Percentiles rank a stretch among this genome's conserved stretches.
Conservation (phyloP, 2,329 filamentous ascomycete genomes). For the Rutstroemia sp. region DNA sequence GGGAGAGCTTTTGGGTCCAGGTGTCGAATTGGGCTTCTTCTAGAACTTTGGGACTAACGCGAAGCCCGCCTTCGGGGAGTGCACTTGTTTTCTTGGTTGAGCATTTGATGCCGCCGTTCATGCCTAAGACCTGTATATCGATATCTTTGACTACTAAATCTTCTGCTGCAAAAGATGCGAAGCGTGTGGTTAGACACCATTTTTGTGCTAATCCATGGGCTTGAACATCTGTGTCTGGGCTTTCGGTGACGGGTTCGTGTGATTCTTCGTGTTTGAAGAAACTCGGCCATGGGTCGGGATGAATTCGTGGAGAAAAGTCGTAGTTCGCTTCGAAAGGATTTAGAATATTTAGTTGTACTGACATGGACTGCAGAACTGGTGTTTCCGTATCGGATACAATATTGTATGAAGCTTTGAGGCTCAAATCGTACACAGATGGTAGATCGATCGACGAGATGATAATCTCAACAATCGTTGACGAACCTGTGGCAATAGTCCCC, state of each 20-base stretch:
- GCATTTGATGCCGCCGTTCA: slow-evolving; percentile 57
- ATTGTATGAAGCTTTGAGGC: slow-evolving; percentile 69
- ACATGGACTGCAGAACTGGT: slow-evolving; percentile 65
- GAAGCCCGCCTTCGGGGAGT: slow-evolving; percentile 33
- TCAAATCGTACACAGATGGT: slow-evolving; percentile 56
- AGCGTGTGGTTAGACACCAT: slow-evolving; percentile 70
- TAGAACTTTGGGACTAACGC: slow-evolving; percentile 59
- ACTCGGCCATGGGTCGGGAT: slow-evolving; percentile 76
- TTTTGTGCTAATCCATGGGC: slow-evolving; percentile 65
- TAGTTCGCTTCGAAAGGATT: slow-evolving; percentile 90
- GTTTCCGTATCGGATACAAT: slow-evolving; percentile 74
- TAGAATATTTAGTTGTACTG: slow-evolving; percentile 64
- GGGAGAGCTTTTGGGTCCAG: slow-evolving; percentile 63
- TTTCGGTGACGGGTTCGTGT: slow-evolving; percentile 21
- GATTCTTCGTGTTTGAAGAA: slow-evolving; percentile 56
- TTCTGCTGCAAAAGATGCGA: slow-evolving; percentile 69
- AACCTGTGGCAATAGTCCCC: slow-evolving; percentile 37
- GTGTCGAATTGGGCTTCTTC: slow-evolving; percentile 67
- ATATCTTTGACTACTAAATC: slow-evolving; percentile 55
- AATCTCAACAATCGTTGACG: slow-evolving; percentile 39
- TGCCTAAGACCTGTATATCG: slow-evolving; percentile 51
- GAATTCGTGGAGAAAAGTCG: slow-evolving; percentile 72
- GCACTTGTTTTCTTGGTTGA: slow-evolving; percentile 35
- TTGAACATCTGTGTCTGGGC: slow-evolving; percentile 28
- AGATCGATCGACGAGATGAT: slow-evolving; percentile 42